A percentile compares a stretch with the other conserved stretches of the same genome.
These are phyloP conservation scores for Russula ochroleuca DNA, from an alignment of 768 basidiomycete genomes.

Conservation along the genomic window DNA sequence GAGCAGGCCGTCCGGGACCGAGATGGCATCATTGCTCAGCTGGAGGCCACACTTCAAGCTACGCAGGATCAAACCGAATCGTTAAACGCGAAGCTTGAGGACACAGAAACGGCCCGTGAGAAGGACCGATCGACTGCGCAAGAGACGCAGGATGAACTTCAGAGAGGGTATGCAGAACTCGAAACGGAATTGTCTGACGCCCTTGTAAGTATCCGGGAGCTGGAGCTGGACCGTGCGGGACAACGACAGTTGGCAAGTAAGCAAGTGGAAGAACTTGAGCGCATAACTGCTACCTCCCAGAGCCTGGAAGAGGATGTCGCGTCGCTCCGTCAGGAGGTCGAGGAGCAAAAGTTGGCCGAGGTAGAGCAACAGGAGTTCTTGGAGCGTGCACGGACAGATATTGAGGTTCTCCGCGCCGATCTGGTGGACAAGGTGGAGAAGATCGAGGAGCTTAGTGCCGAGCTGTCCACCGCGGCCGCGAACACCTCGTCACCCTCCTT, in stretches of 20 bases:
- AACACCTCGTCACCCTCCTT: constrained; percentile 47
- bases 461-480: constrained; percentile 41
- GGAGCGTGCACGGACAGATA: constrained; percentile 59
- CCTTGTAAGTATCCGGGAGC: constrained; percentile 47
- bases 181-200: constrained; percentile 58
- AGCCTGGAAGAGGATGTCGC: constrained; percentile 53
- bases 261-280: constrained; percentile 55
- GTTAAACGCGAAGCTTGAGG: constrained; percentile 43
- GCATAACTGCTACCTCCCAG: constrained; percentile 43
- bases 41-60: constrained; percentile 59
- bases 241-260: constrained; percentile 53
- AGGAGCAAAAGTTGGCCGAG: constrained; percentile 43
- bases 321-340: constrained; percentile 49
- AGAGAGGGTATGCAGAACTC: constrained; percentile 56
- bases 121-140: constrained; percentile 49
- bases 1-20: constrained; percentile 51
- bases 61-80: constrained; percentile 48
- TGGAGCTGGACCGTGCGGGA: constrained; percentile 63
- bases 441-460: constrained; percentile 52
- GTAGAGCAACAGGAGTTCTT: constrained; percentile 64
- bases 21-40: constrained; percentile 54
- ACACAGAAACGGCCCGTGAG: constrained; percentile 45
- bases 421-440: constrained; percentile 61
- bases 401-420: constrained; percentile 65
- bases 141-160: constrained; percentile 53